Evolutionary conservation across 208 protist genomes (phyloP).

Genomic region (Tritrichomonas musculus): DNA sequence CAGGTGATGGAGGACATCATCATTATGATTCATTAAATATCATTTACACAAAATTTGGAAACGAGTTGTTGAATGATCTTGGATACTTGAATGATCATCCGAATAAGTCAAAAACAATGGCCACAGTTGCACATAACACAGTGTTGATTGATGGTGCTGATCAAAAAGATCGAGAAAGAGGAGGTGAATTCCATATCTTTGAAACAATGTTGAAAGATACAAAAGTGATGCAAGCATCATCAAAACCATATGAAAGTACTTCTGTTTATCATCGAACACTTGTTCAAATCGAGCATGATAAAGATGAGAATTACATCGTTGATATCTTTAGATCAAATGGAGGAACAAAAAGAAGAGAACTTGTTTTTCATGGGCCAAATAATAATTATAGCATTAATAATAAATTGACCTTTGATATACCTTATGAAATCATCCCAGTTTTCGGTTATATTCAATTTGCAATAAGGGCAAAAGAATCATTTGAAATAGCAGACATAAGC

Average conservation of each 20-base stretch:
- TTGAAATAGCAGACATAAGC: background rate
- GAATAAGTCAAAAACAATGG: background rate
- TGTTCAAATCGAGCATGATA: background rate
- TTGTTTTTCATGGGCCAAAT: background rate
- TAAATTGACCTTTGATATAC: too few relatives aligned
- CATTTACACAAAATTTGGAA: background rate
- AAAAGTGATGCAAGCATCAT: background rate
- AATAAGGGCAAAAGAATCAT: background rate
- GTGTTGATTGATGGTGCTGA: background rate
- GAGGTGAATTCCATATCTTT: background rate
- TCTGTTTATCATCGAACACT: background rate
- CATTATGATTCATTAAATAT: conserved; percentile 3
- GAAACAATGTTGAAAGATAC: background rate
- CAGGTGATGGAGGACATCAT: background rate
- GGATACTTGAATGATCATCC: background rate
- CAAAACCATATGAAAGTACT: background rate
- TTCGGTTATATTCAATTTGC: background rate
- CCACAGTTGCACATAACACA: background rate
- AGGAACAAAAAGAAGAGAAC: background rate
- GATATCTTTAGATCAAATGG: background rate
- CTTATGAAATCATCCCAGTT: too few relatives aligned
- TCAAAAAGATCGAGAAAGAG: background rate
- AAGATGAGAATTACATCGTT: background rate
- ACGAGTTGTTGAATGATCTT: background rate
- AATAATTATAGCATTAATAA: background rate